phyloP scores from a whole-genome alignment of 78 protist genomes.

The Speleostelium caveatum region DNA sequence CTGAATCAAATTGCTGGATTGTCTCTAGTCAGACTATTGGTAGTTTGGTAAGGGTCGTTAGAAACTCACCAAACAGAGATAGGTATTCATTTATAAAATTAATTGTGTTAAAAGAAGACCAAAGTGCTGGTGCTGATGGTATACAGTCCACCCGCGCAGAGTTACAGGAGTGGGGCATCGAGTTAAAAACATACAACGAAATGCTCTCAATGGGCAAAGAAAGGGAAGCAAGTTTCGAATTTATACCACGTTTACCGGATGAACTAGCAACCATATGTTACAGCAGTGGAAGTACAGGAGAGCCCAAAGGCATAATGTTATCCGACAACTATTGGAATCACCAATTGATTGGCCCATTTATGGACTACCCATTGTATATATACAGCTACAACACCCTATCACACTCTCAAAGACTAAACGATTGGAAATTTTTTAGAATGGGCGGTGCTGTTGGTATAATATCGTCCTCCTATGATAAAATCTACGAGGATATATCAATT shows the following conservation, averaged over 20 bases:
- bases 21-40: not conserved
- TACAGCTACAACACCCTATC: not conserved
- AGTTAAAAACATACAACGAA: slow-evolving; percentile 8
- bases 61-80: not conserved
- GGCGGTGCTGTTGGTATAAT: slow-evolving; percentile 44
- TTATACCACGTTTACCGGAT: not conserved
- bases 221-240: not conserved
- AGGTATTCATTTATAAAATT: not conserved
- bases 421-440: not conserved
- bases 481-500: slow-evolving; percentile 12
- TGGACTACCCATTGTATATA: not conserved
- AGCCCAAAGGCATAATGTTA: slow-evolving; percentile 84
- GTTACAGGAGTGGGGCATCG: no score
- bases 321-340: slow-evolving; percentile 1
- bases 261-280: slow-evolving; percentile 43
- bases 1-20: not conserved
- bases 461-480: not conserved
- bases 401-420: slow-evolving; percentile 36
- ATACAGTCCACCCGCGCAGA: slow-evolving; percentile 11
- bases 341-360: not conserved
- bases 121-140: not conserved
- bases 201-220: slow-evolving; percentile 9
- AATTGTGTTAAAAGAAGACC: slow-evolving; percentile 19
- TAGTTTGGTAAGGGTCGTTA: not conserved
- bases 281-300: slow-evolving; percentile 91